phyloP scores from a whole-genome alignment of 2,329 filamentous ascomycete species.

The Botrytis porri region DNA sequence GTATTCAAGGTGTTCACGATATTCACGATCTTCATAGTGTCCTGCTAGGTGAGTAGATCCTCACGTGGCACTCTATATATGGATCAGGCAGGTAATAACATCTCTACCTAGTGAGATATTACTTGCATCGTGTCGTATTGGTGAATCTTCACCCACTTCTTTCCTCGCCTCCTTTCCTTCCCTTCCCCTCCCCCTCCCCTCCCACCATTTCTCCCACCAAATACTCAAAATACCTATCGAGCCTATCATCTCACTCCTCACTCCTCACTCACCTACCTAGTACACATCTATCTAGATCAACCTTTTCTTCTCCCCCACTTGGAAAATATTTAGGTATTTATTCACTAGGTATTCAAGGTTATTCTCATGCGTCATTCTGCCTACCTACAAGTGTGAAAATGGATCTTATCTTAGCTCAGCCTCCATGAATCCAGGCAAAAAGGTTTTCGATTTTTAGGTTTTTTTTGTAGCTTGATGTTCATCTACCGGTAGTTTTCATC shows the following conservation, averaged over 20 bases:
- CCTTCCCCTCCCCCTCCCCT: neutral
- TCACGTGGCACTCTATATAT: neutral
- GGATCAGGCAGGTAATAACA: neutral
- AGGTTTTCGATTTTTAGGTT: neutral
- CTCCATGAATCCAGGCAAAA: conserved; percentile 1
- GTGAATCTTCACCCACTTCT: neutral
- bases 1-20: neutral
- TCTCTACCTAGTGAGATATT: neutral
- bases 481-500: neutral
- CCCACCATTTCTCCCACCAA: neutral
- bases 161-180: neutral
- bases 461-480: neutral
- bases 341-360: neutral
- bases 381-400: conserved; percentile 2
- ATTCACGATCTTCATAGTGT: neutral
- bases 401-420: neutral
- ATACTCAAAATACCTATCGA: neutral
- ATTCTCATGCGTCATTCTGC: neutral
- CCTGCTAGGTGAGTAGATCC: neutral
- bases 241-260: neutral
- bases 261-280: neutral
- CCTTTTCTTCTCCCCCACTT: neutral
- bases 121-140: neutral
- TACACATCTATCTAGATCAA: neutral
- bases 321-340: neutral